Conservation (phyloP, 1,284 basidiomycete species). For the Schizophyllum amplum region DNA sequence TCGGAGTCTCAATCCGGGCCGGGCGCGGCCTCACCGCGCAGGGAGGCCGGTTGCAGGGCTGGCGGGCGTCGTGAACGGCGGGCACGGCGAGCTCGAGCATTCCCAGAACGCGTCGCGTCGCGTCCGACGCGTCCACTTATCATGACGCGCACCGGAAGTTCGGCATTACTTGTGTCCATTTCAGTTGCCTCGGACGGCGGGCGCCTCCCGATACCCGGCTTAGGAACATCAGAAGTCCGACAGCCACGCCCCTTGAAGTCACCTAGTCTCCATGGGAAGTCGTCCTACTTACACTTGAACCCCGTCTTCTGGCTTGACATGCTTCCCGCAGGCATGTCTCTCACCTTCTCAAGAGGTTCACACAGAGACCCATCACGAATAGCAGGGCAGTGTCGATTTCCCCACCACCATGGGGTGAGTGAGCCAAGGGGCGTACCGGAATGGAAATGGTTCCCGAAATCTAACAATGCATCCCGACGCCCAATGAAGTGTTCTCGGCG, state of each 20-base stretch:
- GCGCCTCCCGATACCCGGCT: not conserved
- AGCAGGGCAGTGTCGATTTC: too few species aligned
- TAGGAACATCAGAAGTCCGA: not conserved
- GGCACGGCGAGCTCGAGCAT: conserved; percentile 3
- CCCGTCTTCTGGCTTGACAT: too few species aligned
- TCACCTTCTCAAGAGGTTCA: too few species aligned
- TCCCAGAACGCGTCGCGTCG: conserved; percentile 11
- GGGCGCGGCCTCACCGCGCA: not conserved
- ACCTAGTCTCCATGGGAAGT: too few species aligned
- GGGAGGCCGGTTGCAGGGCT: not conserved
- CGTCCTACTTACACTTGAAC: too few species aligned
- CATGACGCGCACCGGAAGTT: not conserved
- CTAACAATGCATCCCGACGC: too few species aligned
- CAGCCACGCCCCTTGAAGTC: not conserved
- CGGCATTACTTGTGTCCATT: not conserved
- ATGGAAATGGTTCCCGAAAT: too few species aligned
- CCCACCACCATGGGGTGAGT: too few species aligned
- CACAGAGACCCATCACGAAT: too few species aligned
- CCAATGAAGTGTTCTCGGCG: too few species aligned
- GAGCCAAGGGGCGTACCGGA: too few species aligned
- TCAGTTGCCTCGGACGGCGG: not conserved
- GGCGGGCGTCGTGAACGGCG: conserved; percentile 2
- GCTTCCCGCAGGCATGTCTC: too few species aligned
- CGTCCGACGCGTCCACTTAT: conserved; percentile 1
- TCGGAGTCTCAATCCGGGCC: not conserved